phyloP scores from a whole-genome alignment of 2,329 filamentous ascomycete genomes.

The Fusarium nelsonii region DNA sequence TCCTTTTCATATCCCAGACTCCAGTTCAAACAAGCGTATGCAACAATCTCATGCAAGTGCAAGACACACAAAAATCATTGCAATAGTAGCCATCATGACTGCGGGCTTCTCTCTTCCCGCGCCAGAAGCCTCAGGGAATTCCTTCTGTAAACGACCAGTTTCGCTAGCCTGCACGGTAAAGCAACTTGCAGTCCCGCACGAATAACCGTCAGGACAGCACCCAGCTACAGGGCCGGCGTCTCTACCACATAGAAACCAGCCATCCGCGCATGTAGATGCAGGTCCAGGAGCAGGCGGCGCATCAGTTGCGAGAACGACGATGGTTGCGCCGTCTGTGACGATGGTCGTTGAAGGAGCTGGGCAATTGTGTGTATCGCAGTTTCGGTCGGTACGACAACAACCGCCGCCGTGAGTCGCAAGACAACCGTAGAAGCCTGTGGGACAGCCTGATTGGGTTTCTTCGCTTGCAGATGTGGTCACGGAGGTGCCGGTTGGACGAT shows the following conservation, averaged over 20 bases:
- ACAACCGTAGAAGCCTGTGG: constrained; percentile 93
- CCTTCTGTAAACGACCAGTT: constrained; percentile 69
- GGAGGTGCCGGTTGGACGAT: constrained; percentile 59
- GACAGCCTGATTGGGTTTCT: constrained; percentile 68
- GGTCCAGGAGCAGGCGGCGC: constrained; percentile 58
- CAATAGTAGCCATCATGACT: constrained; percentile 22
- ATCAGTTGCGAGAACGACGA: constrained; percentile 72
- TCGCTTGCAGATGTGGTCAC: constrained; percentile 50
- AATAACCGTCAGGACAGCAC: constrained; percentile 85
- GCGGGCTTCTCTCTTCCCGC: constrained; percentile 13
- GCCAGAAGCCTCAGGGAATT: constrained; percentile 54
- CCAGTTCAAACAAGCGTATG: constrained; percentile 8
- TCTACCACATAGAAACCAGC: constrained; percentile 80
- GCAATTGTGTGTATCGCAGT: constrained; percentile 86
- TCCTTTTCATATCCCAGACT: constrained; percentile 6
- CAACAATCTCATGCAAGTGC: constrained; percentile 16
- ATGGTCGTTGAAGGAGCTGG: constrained; percentile 74
- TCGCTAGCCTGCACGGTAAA: constrained; percentile 65
- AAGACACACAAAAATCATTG: constrained; percentile 11
- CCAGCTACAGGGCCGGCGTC: constrained; percentile 74
- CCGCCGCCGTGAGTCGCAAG: constrained; percentile 83
- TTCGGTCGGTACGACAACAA: constrained; percentile 88
- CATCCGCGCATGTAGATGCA: constrained; percentile 73
- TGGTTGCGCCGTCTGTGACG: constrained; percentile 74
- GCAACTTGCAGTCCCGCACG: constrained; percentile 80